Base-by-base conservation (phyloP, 2,329 filamentous ascomycete species). In the Fusarium sp. region DNA sequence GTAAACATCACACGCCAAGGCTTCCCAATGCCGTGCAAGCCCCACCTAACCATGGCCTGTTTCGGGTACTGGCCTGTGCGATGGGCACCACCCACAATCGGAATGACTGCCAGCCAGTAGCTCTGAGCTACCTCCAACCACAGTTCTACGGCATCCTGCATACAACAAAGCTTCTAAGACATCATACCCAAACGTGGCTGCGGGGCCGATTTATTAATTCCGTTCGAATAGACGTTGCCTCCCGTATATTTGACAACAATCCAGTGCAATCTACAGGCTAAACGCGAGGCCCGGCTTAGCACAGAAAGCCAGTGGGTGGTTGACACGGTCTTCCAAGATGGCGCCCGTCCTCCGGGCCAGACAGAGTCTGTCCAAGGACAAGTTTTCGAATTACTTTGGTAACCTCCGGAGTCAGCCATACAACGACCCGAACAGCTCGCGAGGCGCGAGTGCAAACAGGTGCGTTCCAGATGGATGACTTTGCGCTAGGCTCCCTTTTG, bases 321-420 rank as follows among this genome's bases (percentile, higher is more conserved):
- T 62, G n/a, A 37, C 32, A 54, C 48, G 34, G 20, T 45, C 32
- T 35, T 43, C 39, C 41, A 68, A 59, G 66, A 87, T 87, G 84
- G 83, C 83, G 25, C 84, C 85, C 14, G 79, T 85, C 3, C 77
- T 87, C 11, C 82, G 85, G 50, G 81, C 84, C 35, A 80, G 90
- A 65, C 88, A 89, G 65, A 88, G 88, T 73, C 83, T 93, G n/a
- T 83, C 91, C 27, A 95, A 94, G 81, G 91, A 94, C 60, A 88
- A 89, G 64, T 94, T 97, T 79, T 85, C 91, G 3, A 82, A 84
- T 41, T 88, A 92, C 71, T 95, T 97, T 82, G 86, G 88, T 25
- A 88, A 87, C 35, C 87, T 94, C 52, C 93, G 93, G 81, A 93
- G 92, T 25, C 92, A 94, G 77, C 87, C 89, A 20, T 97, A 97